These are phyloP conservation scores for Volvariella volvacea DNA, from an alignment of 1,284 basidiomycete genomes.

Conservation along the genomic window DNA sequence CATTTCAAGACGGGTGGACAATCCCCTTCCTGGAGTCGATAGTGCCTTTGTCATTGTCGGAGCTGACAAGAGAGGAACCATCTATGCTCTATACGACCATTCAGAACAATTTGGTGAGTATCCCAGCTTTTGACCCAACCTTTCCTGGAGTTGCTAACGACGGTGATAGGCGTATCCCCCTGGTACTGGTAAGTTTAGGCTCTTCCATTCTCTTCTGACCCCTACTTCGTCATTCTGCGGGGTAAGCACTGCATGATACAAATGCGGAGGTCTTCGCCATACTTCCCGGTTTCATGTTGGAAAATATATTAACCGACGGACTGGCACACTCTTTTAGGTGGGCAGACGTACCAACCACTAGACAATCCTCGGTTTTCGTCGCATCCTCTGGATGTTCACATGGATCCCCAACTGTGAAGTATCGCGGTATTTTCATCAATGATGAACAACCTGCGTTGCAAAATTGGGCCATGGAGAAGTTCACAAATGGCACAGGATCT, in stretches of 20 bases:
- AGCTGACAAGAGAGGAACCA: constrained; percentile 60
- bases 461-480: constrained; percentile 59
- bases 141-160: neutral
- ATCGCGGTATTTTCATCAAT: constrained; percentile 63
- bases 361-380: constrained; percentile 44
- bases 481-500: constrained; percentile 57
- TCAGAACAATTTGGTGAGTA: constrained; percentile 63
- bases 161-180: constrained; percentile 45
- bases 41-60: constrained; percentile 64
- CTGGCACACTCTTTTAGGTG: constrained; percentile 34
- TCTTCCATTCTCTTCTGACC: neutral
- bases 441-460: constrained; percentile 60
- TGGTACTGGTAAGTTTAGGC: constrained; percentile 52
- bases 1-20: constrained; percentile 41
- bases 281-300: constrained; percentile 3
- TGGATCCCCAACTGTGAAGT: constrained; percentile 64
- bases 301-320: neutral
- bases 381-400: constrained; percentile 49
- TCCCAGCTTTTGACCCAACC: neutral
- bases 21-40: constrained; percentile 50
- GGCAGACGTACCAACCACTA: constrained; percentile 60
- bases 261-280: neutral
- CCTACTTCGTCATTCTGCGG: neutral
- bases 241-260: neutral
- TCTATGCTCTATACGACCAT: constrained; percentile 64